Conservation (phyloP, 805 yeast species). For the Hyphopichia homilentoma region DNA sequence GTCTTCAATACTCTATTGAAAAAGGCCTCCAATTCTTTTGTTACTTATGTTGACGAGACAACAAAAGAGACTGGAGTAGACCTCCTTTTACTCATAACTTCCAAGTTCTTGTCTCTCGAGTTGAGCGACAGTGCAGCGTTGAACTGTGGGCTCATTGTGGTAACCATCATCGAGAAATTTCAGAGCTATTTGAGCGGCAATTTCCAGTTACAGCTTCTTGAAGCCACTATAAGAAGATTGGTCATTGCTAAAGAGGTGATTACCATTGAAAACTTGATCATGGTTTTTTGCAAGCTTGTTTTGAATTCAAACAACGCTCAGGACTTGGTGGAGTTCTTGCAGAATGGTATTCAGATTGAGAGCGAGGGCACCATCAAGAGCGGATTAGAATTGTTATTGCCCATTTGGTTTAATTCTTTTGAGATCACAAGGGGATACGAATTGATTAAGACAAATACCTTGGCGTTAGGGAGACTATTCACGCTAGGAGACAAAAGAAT, state of each 20-base stretch:
- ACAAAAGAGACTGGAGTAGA: conserved; percentile 46
- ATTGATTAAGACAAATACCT: conserved; percentile 60
- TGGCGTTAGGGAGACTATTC: conserved; percentile 68
- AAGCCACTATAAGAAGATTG: conserved; percentile 69
- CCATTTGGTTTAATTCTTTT: conserved; percentile 81
- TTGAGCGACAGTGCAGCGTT: conserved; percentile 79
- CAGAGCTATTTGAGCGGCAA: conserved; percentile 33
- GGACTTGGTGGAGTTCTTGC: conserved; percentile 62
- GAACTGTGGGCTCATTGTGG: conserved; percentile 67
- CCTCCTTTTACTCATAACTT: conserved; percentile 57
- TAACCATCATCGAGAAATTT: conserved; percentile 53
- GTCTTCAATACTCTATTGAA: conserved; percentile 60
- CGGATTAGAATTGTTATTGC: conserved; percentile 57
- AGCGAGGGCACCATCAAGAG: conserved; percentile 15
- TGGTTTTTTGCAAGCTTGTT: conserved; percentile 72
- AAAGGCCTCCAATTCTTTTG: conserved; percentile 31
- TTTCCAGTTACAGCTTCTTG: conserved; percentile 55
- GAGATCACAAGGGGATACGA: conserved; percentile 78
- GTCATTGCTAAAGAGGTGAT: conserved; percentile 62
- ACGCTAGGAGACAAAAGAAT: conserved; percentile 54
- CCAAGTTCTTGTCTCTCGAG: conserved; percentile 66
- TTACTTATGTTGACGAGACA: conserved; percentile 26
- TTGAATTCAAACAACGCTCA: conserved; percentile 48
- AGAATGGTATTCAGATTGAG: conserved; percentile 22
- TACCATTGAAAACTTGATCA: conserved; percentile 71